These are phyloP conservation scores for Fagopyrum tataricum DNA, from an alignment of 148 eudicot species.

Conservation along the genomic window DNA sequence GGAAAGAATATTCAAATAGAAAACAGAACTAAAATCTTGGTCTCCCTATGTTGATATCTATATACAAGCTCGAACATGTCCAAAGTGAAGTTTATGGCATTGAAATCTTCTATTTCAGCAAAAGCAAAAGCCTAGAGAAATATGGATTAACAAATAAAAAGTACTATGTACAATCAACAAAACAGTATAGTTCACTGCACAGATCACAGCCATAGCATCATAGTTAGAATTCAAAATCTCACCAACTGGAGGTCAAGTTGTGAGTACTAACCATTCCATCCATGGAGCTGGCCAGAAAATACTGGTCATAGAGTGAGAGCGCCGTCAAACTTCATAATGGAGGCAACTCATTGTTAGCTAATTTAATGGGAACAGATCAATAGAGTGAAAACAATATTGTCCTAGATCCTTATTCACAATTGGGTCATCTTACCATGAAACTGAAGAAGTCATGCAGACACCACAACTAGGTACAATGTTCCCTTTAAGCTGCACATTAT, in stretches of 20 bases:
- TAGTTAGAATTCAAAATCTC: neutral
- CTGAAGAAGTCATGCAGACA: constrained; percentile 46
- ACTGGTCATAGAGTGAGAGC: constrained; percentile 45
- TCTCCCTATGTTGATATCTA: neutral
- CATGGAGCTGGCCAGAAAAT: constrained; percentile 64
- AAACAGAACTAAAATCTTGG: neutral
- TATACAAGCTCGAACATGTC: neutral
- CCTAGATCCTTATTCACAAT: neutral
- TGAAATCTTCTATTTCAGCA: neutral
- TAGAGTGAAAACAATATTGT: neutral
- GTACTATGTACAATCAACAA: neutral
- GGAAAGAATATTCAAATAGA: neutral
- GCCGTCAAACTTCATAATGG: constrained; percentile 40
- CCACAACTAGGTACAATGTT: constrained; percentile 18
- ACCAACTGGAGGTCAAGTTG: neutral
- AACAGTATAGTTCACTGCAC: neutral
- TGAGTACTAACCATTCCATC: constrained; percentile 54
- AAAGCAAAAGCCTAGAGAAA: neutral
- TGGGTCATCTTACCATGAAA: constrained; percentile 40
- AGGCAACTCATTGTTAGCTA: neutral
- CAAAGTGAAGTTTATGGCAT: neutral
- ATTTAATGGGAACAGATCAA: neutral
- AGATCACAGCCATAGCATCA: neutral
- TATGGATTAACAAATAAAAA: neutral
- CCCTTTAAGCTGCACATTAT: constrained; percentile 40